Evolutionary conservation across 371 early-diverging fungal genomes (phyloP).

Genomic region (Rhizopus stolonifer): DNA sequence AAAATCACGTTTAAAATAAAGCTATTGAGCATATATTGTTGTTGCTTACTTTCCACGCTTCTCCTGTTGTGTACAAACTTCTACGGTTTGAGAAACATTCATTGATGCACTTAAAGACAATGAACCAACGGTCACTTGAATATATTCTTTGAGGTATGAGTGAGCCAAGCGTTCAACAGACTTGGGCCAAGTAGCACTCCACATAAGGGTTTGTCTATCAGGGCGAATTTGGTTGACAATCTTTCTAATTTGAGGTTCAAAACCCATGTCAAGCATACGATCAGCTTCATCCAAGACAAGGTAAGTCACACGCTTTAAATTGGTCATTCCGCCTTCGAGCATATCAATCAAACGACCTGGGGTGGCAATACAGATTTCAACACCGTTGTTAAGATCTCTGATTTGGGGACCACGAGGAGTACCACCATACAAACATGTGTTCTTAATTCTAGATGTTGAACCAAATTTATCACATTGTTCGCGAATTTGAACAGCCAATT

Average conservation of each 20-base stretch:
- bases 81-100: conserved; percentile 91
- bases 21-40: neutral
- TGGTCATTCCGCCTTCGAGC: conserved; percentile 86
- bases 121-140: conserved; percentile 99
- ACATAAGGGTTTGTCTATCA: conserved; percentile 99
- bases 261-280: conserved; percentile 99
- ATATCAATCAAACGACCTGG: conserved; percentile 99
- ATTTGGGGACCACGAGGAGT: conserved; percentile 95
- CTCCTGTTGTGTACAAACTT: conserved; percentile 86
- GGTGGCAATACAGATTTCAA: conserved; percentile 98
- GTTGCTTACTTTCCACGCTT: conserved; percentile 71
- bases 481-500: conserved; percentile 94
- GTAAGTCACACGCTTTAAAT: conserved; percentile 95
- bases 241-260: conserved; percentile 99
- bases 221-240: conserved; percentile 98
- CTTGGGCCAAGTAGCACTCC: conserved; percentile 99
- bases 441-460: conserved; percentile 82
- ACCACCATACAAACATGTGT: conserved; percentile 97
- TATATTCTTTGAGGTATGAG: conserved; percentile 94
- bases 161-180: conserved; percentile 93
- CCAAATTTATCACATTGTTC: conserved; percentile 93
- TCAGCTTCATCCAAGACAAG: conserved; percentile 99
- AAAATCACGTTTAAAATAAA: neutral
- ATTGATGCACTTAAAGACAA: conserved; percentile 93
- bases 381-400: conserved; percentile 84